Evolutionary conservation across 345 rosid genomes (phyloP).

Genomic region (Eutrema japonicum): DNA sequence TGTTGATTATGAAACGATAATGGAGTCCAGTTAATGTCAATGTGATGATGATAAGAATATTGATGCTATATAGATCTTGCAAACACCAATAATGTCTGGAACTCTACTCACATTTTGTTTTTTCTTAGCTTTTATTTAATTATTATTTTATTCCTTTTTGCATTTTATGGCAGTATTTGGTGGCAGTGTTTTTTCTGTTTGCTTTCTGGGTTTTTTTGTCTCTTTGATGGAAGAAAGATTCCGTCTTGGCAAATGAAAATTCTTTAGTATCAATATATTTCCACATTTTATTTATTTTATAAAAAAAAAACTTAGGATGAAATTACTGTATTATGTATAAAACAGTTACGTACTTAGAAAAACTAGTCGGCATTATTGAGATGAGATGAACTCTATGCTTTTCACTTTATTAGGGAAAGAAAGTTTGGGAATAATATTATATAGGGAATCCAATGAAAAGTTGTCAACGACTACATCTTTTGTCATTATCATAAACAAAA

Average conservation of each 20-base stretch:
- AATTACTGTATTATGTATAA: slow-evolving; percentile 29
- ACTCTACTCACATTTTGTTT: slow-evolving; percentile 39
- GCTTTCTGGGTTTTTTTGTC: slow-evolving; percentile 48
- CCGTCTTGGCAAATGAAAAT: slow-evolving; percentile 50
- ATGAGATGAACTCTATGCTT: slow-evolving; percentile 37
- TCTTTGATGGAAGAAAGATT: slow-evolving; percentile 58
- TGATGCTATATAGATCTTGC: slow-evolving; percentile 50
- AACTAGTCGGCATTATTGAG: slow-evolving; percentile 35
- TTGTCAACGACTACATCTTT: slow-evolving; percentile 39
- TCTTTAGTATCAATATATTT: slow-evolving; percentile 18
- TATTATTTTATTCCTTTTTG: slow-evolving; percentile 42
- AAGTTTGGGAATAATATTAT: slow-evolving; percentile 17
- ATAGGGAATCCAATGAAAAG: slow-evolving; percentile 42
- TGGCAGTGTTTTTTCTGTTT: slow-evolving; percentile 42
- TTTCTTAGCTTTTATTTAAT: slow-evolving; percentile 34
- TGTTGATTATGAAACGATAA: slow-evolving; percentile 30
- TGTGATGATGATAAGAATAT: slow-evolving; percentile 34
- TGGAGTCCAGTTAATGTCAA: slow-evolving; percentile 43
- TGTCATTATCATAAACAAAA: slow-evolving; percentile 28
- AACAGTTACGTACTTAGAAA: slow-evolving; percentile 19
- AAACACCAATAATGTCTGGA: slow-evolving; percentile 42
- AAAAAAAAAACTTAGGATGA: background rate
- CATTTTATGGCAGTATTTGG: slow-evolving; percentile 46
- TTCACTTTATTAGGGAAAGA: slow-evolving; percentile 37
- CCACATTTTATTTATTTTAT: slow-evolving; percentile 3